Conservation (phyloP, 768 basidiomycete genomes). For the Mycena chlorophos region DNA sequence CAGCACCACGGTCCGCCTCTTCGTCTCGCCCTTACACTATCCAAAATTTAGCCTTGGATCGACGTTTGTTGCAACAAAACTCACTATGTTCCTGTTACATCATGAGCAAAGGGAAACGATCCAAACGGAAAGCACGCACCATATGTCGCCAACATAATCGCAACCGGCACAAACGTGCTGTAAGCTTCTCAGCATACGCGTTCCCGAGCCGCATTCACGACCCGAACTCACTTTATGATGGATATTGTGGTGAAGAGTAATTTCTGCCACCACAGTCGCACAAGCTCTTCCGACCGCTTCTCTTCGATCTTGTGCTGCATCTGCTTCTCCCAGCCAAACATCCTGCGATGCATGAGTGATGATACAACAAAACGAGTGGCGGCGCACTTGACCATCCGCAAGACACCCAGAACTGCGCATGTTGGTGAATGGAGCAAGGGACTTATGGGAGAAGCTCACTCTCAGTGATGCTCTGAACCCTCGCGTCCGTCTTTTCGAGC, state of each 20-base stretch:
- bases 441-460: constrained; percentile 23
- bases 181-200: not conserved
- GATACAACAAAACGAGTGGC: not conserved
- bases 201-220: constrained; percentile 1
- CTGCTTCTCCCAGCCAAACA: constrained; percentile 54
- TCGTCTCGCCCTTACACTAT: no score
- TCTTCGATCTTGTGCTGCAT: constrained; percentile 42
- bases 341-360: not conserved
- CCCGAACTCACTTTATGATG: constrained; percentile 35
- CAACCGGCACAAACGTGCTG: not conserved
- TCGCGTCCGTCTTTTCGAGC: constrained; percentile 49
- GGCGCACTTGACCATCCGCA: constrained; percentile 50
- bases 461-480: constrained; percentile 49
- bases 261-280: constrained; percentile 40
- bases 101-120: not conserved
- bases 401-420: constrained; percentile 36
- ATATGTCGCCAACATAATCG: not conserved
- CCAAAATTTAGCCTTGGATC: no score
- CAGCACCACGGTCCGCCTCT: not conserved
- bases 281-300: constrained; percentile 51
- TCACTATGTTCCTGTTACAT: not conserved
- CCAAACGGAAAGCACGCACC: not conserved
- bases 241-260: constrained; percentile 40
- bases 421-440: constrained; percentile 22
- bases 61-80: not conserved